These are phyloP conservation scores for Paramecium caudatum DNA, from an alignment of 73 alveolate genomes.

Conservation along the genomic window DNA sequence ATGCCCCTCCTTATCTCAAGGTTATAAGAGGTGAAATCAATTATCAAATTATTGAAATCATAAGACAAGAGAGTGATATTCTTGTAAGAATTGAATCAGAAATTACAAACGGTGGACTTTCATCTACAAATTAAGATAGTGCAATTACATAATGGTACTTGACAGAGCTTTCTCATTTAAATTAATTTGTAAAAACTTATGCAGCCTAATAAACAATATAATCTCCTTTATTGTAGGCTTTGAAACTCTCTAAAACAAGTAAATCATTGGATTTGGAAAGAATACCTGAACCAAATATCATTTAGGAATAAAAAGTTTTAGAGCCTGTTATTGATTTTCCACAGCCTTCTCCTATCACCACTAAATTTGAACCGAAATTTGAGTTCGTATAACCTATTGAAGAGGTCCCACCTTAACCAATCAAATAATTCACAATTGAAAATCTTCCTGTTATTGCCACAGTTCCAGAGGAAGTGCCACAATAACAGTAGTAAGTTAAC, in stretches of 20 bases:
- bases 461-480: conserved; percentile 1
- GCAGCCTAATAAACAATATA: neutral
- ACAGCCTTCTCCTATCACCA: neutral
- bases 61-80: neutral
- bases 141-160: conserved; percentile 51
- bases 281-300: no score
- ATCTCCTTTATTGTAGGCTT: conserved; percentile 11
- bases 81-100: conserved; percentile 15
- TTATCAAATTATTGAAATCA: conserved; percentile 2
- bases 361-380: neutral
- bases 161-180: neutral
- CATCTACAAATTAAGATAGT: conserved; percentile 32
- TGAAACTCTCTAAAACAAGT: neutral
- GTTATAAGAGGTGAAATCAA: conserved; percentile 72
- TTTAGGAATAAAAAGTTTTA: no score
- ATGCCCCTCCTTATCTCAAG: conserved; percentile 29
- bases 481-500: neutral
- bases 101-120: conserved; percentile 60
- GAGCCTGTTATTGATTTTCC: no score
- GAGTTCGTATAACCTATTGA: neutral
- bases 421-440: no score
- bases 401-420: no score
- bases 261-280: neutral
- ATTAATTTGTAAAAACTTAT: conserved; percentile 27
- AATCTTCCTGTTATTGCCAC: conserved; percentile 9